These are phyloP conservation scores for Neonectria coccinea DNA, from an alignment of 2,329 filamentous ascomycete species.

Conservation along the genomic window DNA sequence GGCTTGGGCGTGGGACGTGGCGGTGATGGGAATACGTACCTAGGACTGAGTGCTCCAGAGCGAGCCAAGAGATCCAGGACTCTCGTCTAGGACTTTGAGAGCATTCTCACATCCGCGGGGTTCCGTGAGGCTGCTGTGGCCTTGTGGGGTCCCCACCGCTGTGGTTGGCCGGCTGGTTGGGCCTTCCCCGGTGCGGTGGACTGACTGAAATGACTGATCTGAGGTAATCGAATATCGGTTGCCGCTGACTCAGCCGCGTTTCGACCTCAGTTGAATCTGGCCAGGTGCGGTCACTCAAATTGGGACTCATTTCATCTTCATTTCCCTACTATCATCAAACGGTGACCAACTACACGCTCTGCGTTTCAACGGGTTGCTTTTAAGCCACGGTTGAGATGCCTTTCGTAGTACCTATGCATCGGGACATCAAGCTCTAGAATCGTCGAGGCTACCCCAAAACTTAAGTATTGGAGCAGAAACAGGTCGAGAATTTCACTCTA, in stretches of 20 bases:
- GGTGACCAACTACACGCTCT: too few species aligned
- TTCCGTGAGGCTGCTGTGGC: not conserved
- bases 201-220: constrained; percentile 15
- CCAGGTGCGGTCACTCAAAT: too few species aligned
- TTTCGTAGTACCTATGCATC: not conserved
- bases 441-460: not conserved
- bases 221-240: not conserved
- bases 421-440: not conserved
- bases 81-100: constrained; percentile 27
- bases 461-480: not conserved
- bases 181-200: constrained; percentile 11
- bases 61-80: constrained; percentile 22
- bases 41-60: not conserved
- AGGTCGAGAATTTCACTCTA: not conserved
- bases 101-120: not conserved
- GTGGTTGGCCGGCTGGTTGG: constrained; percentile 2
- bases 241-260: too few species aligned
- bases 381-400: not conserved
- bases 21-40: not conserved
- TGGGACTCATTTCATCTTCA: too few species aligned
- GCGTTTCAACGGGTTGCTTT: not conserved
- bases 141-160: constrained; percentile 14
- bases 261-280: too few species aligned
- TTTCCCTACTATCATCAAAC: too few species aligned
- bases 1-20: not conserved